Base-by-base conservation (phyloP, 2,329 filamentous ascomycete genomes). In the Arthrobotrys iridis region DNA sequence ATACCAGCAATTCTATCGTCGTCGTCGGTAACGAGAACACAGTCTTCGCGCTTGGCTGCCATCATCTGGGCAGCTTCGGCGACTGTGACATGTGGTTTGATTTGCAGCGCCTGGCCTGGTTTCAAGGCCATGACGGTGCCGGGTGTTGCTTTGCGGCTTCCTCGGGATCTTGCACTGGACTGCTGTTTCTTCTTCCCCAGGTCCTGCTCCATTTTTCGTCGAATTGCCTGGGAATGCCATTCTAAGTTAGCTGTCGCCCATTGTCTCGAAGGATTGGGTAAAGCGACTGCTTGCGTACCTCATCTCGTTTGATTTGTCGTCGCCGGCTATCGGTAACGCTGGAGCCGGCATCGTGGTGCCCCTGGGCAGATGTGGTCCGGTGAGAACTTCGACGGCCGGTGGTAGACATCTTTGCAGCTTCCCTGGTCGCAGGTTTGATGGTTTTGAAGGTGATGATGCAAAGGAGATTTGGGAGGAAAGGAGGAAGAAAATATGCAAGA, bases 1-100 rank as follows among this genome's bases (percentile, higher is more conserved):
- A 99, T 99, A 84, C 95, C 95, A 46, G 95, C 92, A 83, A 99
- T 99, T 50, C 95, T 89, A 81, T 99, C 95, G 83, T 99, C 93
- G 78, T 98, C 94, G 82, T 99, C 95, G 43, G 95, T 99, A 22
- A 99, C 95, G 76, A 99, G 85, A 40, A 99, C 95, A 81, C 95
- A 99, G 83, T 99, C 95, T 83, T 99, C 95, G 80, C 95, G 88
- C 87, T 99, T 99, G 58, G 95, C 95, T 66, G 95, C 95, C 95
- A 99, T 99, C 81, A 99, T 86, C 85, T 99, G 95, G 41, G 95
- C 95, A 55, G 95, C 95, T 84, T 99, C 95, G 77, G 95, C 90
- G 67, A 99, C 94, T 57, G 92, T 97, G 24, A 93, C 97, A 77
- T 86, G 88, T 60, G 95, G 95, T 85, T 98, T 98, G 84, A 99